Conservation (phyloP, 2,329 filamentous ascomycete genomes). For the Ceratocystis papillata region DNA sequence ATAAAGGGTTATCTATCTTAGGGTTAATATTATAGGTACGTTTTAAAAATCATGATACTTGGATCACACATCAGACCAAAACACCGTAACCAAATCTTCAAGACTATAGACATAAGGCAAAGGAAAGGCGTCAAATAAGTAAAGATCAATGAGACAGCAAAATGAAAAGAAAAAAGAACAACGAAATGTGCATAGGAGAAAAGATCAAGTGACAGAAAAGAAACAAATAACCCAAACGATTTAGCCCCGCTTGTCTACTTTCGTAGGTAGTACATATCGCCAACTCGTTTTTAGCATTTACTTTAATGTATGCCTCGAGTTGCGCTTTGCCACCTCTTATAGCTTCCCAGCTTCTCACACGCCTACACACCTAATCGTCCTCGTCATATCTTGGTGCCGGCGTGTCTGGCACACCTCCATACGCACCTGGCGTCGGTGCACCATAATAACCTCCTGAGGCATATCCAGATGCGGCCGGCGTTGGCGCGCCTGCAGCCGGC, state of each 20-base stretch:
- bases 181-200: slow-evolving; percentile 6
- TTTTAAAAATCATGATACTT: too few relatives aligned
- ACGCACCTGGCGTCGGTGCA: slow-evolving; percentile 56
- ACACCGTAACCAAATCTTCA: background rate
- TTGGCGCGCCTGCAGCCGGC: slow-evolving; percentile 54
- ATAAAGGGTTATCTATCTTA: too few relatives aligned
- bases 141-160: background rate
- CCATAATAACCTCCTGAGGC: slow-evolving; percentile 41
- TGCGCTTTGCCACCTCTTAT: background rate
- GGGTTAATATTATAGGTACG: too few relatives aligned
- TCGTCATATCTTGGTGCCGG: slow-evolving; percentile 48
- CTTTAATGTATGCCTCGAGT: background rate
- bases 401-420: slow-evolving; percentile 46
- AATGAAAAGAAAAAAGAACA: slow-evolving; percentile 8
- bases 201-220: slow-evolving; percentile 9
- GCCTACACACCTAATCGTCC: slow-evolving; percentile 29
- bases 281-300: slow-evolving; percentile 6
- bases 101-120: background rate
- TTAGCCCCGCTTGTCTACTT: slow-evolving; percentile 7
- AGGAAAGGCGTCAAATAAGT: background rate
- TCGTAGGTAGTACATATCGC: slow-evolving; percentile 2
- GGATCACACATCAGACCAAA: too few relatives aligned
- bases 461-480: slow-evolving; percentile 53
- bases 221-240: slow-evolving; percentile 16
- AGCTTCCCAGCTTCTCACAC: background rate